Base-by-base conservation (phyloP, 2,329 filamentous ascomycete genomes). In the Aspergillus udagawae region DNA sequence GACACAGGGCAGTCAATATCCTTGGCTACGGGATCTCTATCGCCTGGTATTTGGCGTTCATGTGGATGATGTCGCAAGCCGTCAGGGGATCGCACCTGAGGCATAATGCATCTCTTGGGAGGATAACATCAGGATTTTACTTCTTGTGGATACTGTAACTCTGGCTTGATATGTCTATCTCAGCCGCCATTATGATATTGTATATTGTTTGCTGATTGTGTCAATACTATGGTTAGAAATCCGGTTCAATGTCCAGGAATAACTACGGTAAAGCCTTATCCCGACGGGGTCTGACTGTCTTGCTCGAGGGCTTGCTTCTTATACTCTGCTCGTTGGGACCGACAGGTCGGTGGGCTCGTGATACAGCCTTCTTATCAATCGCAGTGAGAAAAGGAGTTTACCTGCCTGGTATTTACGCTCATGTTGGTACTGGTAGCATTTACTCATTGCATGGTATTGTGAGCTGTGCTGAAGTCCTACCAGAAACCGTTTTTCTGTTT, bases 41-140 rank as follows among this genome's bases (percentile, higher is more conserved):
- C 83, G 85, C 53, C 81, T 93, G 44, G 91, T 96, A 2, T 96
- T 95, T 72, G 89, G 91, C 3, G 93, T 93, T 68, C 84, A 88
- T 50, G 76, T 91, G 17, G 91, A 96, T 55, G 92, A 96, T 66
- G 87, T 85, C 1, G 85, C 88, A 49, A 77, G 80, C 54, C 80
- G 87, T 62, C 88, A 89, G 67, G 84, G 82, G 56, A 79, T 87
- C 12, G 65, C 63, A n/a, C 70, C 75, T 59, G 72, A 75, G 60
- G 68, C 68, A 29, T 75, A 65, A 56, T 50, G 10, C 42, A 45
- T 45, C 8, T 14, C 21, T 23, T 20, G 21, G n/a, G 21, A 45
- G 7, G 42, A 45, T 45, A 20, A 10, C 10, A 20, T 27, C 12
- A 10, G 32, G 9, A 17, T 27, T 35, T n/a, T 21, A 10, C 32